A percentile compares a stretch with the other conserved stretches of the same genome.
Conservation (phyloP, 257 asterid genomes). For the Misopates orontium region DNA sequence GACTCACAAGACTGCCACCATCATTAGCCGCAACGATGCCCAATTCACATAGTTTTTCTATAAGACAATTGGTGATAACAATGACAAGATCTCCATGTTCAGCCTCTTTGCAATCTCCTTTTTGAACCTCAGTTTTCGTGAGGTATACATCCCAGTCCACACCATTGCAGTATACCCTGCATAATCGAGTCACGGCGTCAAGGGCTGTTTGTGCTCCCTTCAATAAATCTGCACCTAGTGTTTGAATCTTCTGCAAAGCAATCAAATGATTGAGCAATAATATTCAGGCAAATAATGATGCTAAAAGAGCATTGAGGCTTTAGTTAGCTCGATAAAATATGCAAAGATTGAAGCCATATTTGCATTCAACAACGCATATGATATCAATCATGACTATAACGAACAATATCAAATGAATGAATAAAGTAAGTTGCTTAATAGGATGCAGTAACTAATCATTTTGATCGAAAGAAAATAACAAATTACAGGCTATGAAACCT, state of each 20-base stretch:
- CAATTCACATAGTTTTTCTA: conserved; percentile 75
- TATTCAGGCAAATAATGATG: not conserved
- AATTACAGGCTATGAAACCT: conserved; percentile 17
- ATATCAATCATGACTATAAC: not conserved
- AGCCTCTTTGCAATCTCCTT: conserved; percentile 41
- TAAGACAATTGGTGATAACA: conserved; percentile 52
- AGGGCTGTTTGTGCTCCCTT: conserved; percentile 62
- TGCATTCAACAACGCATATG: not conserved
- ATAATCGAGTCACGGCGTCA: conserved; percentile 70
- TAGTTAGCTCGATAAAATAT: not conserved
- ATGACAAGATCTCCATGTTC: conserved; percentile 52
- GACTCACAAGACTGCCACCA: conserved; percentile 86
- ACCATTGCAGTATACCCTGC: conserved; percentile 73
- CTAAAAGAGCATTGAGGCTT: conserved; percentile 15
- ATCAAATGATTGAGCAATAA: conserved; percentile 23
- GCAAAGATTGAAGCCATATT: not conserved
- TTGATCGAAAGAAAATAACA: not conserved
- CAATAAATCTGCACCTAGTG: conserved; percentile 58
- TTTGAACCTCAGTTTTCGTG: conserved; percentile 36
- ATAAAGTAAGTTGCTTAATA: not conserved
- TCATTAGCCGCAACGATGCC: conserved; percentile 89
- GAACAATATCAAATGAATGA: not conserved
- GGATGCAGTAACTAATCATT: conserved; percentile 12
- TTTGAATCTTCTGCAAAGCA: conserved; percentile 53
- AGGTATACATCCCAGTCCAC: conserved; percentile 64